Base-by-base conservation (phyloP, 768 basidiomycete species). In the Xerocomus potaroensis region DNA sequence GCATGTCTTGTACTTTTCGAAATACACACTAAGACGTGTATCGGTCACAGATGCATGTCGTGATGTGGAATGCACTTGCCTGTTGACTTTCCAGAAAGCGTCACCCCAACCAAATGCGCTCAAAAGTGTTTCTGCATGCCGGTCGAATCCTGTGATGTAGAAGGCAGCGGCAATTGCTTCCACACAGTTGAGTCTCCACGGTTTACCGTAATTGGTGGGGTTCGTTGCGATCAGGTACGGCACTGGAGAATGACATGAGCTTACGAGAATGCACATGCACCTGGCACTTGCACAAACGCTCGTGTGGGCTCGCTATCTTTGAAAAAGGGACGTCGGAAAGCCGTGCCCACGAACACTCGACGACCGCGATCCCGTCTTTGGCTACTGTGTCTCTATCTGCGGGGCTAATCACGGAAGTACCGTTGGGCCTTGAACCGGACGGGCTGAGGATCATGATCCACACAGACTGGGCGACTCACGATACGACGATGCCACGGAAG, bases 271-370 rank as follows among this genome's bases (percentile, higher is more conserved):
- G n/a, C 35, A 4, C 33, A 38, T 12, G 11, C 41, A 11, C 18
- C 47, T 34, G 9, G n/a, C 0, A 77, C 91, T 51, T 58, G 96
- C 94, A 60, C 35, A 98, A 62, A 8, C 96, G 78, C 72, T 99
- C 96, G 56, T 98, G 78, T 1, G 95, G 92, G 54, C 90, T 91
- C 5, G 87, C 77, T 52, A 98, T 95, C 70, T 97, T 98, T 41
- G 76, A 72, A 62, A 96, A 99, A 1, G 96, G 96, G 8, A 99
- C 84, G 47, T 98, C 96, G 37, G 91, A 91, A 8, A 98, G 68
- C 18, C 93, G 79, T 1, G 96, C 95, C 96, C 96, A 99, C 4
- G 91, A 95, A 64, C 95, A 98, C 63, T 99, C 96, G 2, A 99
- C 91, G n/a, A 99, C 96, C 1, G 95, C 96, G 5, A 97, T 69